These are phyloP conservation scores for Pythium chondricola DNA, from an alignment of 352 stramenopile species.

Conservation along the genomic window DNA sequence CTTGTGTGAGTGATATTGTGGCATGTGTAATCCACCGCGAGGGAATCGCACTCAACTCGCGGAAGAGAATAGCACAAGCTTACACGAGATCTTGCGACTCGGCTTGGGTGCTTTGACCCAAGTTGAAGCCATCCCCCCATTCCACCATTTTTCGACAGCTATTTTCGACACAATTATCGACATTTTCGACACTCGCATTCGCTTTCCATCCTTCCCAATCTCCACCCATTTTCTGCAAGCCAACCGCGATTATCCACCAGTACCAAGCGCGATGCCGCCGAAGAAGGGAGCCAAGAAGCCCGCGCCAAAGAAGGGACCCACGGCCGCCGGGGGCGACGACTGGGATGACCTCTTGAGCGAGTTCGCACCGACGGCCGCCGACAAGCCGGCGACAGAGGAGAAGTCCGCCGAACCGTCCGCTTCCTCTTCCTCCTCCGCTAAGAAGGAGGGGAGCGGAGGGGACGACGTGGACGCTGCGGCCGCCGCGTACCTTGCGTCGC, in stretches of 20 bases:
- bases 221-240: neutral
- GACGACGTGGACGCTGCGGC: slow-evolving; percentile 61
- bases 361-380: slow-evolving; percentile 29
- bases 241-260: neutral
- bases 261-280: slow-evolving; percentile 50
- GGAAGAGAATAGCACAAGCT: too few species aligned
- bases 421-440: slow-evolving; percentile 6
- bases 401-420: slow-evolving; percentile 9
- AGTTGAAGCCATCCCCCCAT: neutral
- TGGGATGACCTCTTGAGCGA: slow-evolving; percentile 72
- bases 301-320: slow-evolving; percentile 37
- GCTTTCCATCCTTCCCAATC: neutral
- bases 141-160: neutral
- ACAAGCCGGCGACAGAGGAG: slow-evolving; percentile 1
- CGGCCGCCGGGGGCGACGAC: slow-evolving; percentile 36
- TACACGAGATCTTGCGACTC: too few species aligned
- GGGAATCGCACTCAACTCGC: too few species aligned
- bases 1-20: too few species aligned
- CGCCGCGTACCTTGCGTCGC: slow-evolving; percentile 66
- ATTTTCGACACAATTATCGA: neutral
- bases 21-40: too few species aligned
- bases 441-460: too few species aligned
- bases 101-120: neutral
- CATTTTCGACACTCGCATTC: slow-evolving; percentile 5
- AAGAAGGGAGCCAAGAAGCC: slow-evolving; percentile 79